A percentile compares a stretch with the other conserved stretches of the same genome.
These are phyloP conservation scores for Candida methanosorbosa DNA, from an alignment of 805 yeast genomes.

Conservation along the genomic window DNA sequence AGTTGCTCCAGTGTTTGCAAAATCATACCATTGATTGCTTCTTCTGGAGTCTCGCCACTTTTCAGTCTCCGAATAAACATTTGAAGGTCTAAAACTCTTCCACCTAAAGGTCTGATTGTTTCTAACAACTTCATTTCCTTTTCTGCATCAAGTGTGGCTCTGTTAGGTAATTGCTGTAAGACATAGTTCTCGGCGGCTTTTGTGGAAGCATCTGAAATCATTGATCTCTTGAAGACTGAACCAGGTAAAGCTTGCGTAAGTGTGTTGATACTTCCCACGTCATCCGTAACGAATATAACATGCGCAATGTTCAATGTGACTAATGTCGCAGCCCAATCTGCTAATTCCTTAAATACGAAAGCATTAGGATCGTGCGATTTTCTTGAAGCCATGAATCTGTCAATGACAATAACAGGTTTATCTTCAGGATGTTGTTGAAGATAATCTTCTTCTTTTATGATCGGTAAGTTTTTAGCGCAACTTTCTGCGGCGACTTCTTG, in stretches of 20 bases:
- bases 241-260: constrained; percentile 73
- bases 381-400: constrained; percentile 51
- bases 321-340: constrained; percentile 84
- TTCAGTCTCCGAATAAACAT: constrained; percentile 80
- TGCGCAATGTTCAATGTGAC: constrained; percentile 78
- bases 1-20: constrained; percentile 82
- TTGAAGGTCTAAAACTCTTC: constrained; percentile 90
- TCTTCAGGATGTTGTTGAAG: constrained; percentile 77
- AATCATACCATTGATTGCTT: constrained; percentile 73
- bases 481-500: constrained; percentile 21
- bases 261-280: constrained; percentile 64
- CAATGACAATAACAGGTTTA: constrained; percentile 80
- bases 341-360: constrained; percentile 61
- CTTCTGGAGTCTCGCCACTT: constrained; percentile 76
- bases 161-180: constrained; percentile 31
- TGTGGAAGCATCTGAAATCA: constrained; percentile 74
- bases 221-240: constrained; percentile 70
- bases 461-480: constrained; percentile 10
- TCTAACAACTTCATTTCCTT: constrained; percentile 31
- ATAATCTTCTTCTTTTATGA: constrained; percentile 66
- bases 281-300: constrained; percentile 82
- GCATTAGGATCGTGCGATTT: constrained; percentile 50
- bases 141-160: constrained; percentile 19
- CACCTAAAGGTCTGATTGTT: constrained; percentile 75
- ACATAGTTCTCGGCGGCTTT: constrained; percentile 67